These are phyloP conservation scores for Glaciozyma antarctica DNA, from an alignment of 768 basidiomycete species.

Conservation along the genomic window DNA sequence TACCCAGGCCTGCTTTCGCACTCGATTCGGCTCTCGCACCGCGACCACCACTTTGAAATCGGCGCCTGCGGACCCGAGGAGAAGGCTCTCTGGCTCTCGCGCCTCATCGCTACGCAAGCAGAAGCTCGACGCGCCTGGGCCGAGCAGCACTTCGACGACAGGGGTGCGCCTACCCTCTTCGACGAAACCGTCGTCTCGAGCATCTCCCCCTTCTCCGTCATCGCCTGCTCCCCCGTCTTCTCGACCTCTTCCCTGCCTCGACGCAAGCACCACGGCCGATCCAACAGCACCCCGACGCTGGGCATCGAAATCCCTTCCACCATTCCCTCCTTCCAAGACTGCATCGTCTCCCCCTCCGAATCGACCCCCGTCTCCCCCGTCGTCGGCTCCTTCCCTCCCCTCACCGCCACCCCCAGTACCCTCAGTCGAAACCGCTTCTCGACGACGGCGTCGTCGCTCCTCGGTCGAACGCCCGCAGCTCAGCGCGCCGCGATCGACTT, in stretches of 20 bases:
- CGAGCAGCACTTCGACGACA: slow-evolving; percentile 12
- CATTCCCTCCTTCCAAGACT: slow-evolving; percentile 1
- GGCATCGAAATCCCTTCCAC: not conserved
- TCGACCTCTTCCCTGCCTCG: not conserved
- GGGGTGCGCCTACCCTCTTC: slow-evolving; percentile 44
- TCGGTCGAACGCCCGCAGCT: slow-evolving; percentile 55
- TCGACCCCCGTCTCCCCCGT: not conserved
- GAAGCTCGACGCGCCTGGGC: slow-evolving; percentile 15
- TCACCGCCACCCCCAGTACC: not conserved
- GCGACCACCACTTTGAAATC: slow-evolving; percentile 69
- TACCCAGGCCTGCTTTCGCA: slow-evolving; percentile 63
- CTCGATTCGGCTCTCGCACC: slow-evolving; percentile 63
- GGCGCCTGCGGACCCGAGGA: slow-evolving; percentile 75
- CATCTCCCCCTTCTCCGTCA: slow-evolving; percentile 39
- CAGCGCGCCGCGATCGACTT: slow-evolving; percentile 66
- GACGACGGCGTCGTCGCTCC: slow-evolving; percentile 22
- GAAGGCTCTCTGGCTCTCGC: slow-evolving; percentile 74
- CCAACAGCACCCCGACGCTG: slow-evolving; percentile 12
- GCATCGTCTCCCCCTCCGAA: slow-evolving; percentile 1
- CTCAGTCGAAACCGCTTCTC: slow-evolving; percentile 14
- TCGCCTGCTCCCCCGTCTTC: slow-evolving; percentile 35
- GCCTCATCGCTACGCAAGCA: slow-evolving; percentile 50
- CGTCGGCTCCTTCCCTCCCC: not conserved
- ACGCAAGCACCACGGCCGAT: slow-evolving; percentile 12
- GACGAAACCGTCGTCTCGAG: slow-evolving; percentile 57